phyloP scores from a whole-genome alignment of 2,329 filamentous ascomycete genomes.

The Aotearoamyces nothofagi region DNA sequence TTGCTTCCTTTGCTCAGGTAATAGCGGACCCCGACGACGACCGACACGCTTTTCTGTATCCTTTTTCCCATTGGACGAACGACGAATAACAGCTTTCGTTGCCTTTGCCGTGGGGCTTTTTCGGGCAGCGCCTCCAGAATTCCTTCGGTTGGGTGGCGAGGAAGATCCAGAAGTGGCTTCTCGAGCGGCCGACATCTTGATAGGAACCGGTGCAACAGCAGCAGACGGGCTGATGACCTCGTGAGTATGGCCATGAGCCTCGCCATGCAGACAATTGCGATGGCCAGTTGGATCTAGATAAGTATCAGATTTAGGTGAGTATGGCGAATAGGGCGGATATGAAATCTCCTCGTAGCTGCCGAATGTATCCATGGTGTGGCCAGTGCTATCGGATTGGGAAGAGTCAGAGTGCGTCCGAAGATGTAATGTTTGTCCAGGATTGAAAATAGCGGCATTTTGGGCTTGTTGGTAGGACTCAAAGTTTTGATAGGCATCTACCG shows the following conservation, averaged over 20 bases:
- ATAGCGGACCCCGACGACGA: conserved; percentile 73
- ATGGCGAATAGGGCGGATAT: conserved; percentile 57
- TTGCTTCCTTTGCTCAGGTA: conserved; percentile 89
- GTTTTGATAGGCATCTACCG: conserved; percentile 61
- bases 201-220: conserved; percentile 51
- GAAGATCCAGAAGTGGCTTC: conserved; percentile 46
- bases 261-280: conserved; percentile 45
- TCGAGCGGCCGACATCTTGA: conserved; percentile 45
- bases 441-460: conserved; percentile 58
- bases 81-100: conserved; percentile 72
- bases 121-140: conserved; percentile 51
- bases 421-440: conserved; percentile 81
- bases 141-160: conserved; percentile 50
- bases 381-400: conserved; percentile 56
- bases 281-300: conserved; percentile 44
- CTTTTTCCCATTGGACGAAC: conserved; percentile 59
- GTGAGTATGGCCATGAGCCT: conserved; percentile 30
- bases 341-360: conserved; percentile 69
- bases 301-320: conserved; percentile 70
- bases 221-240: conserved; percentile 53
- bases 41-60: conserved; percentile 90
- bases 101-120: conserved; percentile 50
- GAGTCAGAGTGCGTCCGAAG: conserved; percentile 78
- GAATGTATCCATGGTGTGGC: conserved; percentile 38
- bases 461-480: conserved; percentile 51